Conservation (phyloP, 805 yeast genomes). For the Saccharomycopsis sp. region DNA sequence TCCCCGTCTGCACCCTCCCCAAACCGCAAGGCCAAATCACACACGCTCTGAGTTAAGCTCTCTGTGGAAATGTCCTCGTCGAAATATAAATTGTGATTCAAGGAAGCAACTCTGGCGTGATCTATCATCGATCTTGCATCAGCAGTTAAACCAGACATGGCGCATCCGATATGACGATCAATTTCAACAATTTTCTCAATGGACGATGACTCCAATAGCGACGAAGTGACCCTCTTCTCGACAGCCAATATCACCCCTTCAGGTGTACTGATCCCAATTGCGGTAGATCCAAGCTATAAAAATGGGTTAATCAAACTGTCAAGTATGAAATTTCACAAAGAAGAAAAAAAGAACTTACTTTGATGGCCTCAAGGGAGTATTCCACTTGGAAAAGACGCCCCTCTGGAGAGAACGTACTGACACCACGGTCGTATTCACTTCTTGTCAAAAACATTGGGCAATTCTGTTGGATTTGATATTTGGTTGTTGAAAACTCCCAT, state of each 20-base stretch:
- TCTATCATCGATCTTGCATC: slow-evolving; percentile 99
- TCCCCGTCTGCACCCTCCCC: slow-evolving; percentile 85
- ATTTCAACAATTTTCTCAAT: slow-evolving; percentile 95
- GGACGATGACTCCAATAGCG: slow-evolving; percentile 81
- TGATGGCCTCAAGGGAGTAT: slow-evolving; percentile 94
- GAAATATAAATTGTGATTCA: slow-evolving; percentile 81
- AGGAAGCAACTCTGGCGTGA: slow-evolving; percentile 86
- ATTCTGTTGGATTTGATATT: background rate
- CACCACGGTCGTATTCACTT: slow-evolving; percentile 99
- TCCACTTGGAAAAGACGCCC: slow-evolving; percentile 98
- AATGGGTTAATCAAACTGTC: background rate
- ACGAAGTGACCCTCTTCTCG: slow-evolving; percentile 92
- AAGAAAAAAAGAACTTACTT: slow-evolving; percentile 36
- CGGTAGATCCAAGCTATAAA: slow-evolving; percentile 74
- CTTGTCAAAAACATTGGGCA: slow-evolving; percentile 89
- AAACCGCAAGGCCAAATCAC: slow-evolving; percentile 89
- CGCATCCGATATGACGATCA: slow-evolving; percentile 92
- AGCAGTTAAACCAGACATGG: slow-evolving; percentile 97
- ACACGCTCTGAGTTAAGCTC: slow-evolving; percentile 89
- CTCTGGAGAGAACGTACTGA: slow-evolving; percentile 96
- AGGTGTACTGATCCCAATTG: slow-evolving; percentile 90
- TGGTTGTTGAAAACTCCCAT: background rate
- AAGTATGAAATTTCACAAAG: background rate
- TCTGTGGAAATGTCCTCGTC: slow-evolving; percentile 91
- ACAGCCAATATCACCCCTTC: slow-evolving; percentile 96